Evolutionary conservation across 148 eudicot species (phyloP), one percentile per base, ranked within the genome.

Genomic region (Rhododendron williamsianum): DNA sequence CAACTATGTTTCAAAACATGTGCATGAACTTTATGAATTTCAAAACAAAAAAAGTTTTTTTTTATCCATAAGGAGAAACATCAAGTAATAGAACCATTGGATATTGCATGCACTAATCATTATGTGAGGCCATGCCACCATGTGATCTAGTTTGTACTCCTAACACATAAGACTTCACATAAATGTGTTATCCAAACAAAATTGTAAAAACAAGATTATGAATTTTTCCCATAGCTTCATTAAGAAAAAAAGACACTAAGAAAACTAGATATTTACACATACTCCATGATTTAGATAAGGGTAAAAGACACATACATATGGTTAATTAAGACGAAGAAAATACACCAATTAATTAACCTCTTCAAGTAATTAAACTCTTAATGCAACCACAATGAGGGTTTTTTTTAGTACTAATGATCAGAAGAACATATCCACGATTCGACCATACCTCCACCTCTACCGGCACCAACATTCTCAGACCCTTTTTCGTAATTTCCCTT

Each of bases 391-490:
- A n/a, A 65, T 65, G 71, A 65, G 30, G 71, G 71, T 23, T n/a
- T 23, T 65, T 88, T 9, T 6, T 1, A 1, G 49, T 76, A 84
- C 71, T 90, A 91, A 72, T 72, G 76, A 76, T 93, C 92, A 73
- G 92, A 90, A 80, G 95, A 92, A 91, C 92, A 91, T 69, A 91
- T 88, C 96, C 94, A 93, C 15, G 96, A 85, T 80, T 93, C 96
- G 89, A 93, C 81, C 91, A 92, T 91, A 92, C 92, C 94, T 91
- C 90, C 92, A 83, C 91, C 90, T 81, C 89, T 89, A 65, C 89
- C 88, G 5, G 84, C 23, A 48, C 73, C 54, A 60, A 67, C 86
- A 51, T 86, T 84, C 35, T 87, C 85, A 27, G 73, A 52, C 49
- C 76, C 78, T 81, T 86, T 82, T 16, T 85, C 85, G 51, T 80